Percentiles rank a stretch among this genome's conserved stretches.
Conservation (phyloP, 1,284 basidiomycete species). For the Golubevia sp. region DNA sequence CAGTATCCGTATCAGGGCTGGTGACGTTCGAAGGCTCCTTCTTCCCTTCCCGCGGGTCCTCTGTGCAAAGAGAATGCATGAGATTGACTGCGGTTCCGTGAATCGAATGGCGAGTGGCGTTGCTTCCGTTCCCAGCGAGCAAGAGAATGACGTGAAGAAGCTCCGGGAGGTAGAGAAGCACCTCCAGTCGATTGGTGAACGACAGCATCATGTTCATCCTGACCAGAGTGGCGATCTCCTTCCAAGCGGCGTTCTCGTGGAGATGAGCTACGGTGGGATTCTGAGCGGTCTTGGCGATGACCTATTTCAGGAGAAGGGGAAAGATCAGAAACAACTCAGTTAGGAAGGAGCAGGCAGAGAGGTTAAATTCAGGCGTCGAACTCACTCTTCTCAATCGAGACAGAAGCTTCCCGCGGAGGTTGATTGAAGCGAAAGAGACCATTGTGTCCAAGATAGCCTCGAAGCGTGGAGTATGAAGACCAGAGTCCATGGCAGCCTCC, state of each 20-base stretch:
- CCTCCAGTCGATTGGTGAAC: slow-evolving; percentile 46
- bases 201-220: slow-evolving; percentile 56
- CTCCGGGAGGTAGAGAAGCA: slow-evolving; percentile 46
- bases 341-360: slow-evolving; percentile 1
- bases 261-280: slow-evolving; percentile 34
- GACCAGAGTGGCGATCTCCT: slow-evolving; percentile 51
- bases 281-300: slow-evolving; percentile 49
- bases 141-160: slow-evolving; percentile 46
- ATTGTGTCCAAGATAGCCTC: slow-evolving; percentile 54
- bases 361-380: neutral
- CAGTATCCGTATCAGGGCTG: slow-evolving; percentile 12
- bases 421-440: slow-evolving; percentile 52
- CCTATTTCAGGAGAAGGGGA: neutral
- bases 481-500: slow-evolving; percentile 54
- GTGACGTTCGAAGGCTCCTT: slow-evolving; percentile 8
- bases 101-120: slow-evolving; percentile 42
- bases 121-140: slow-evolving; percentile 45
- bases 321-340: slow-evolving; percentile 5
- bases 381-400: slow-evolving; percentile 39
- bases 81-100: slow-evolving; percentile 51
- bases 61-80: slow-evolving; percentile 54
- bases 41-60: slow-evolving; percentile 33
- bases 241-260: slow-evolving; percentile 49
- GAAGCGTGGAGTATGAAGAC: slow-evolving; percentile 45
- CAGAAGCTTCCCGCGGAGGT: slow-evolving; percentile 48